phyloP scores from a whole-genome alignment of 2,329 filamentous ascomycete genomes.

The Blastomyces percursus region DNA sequence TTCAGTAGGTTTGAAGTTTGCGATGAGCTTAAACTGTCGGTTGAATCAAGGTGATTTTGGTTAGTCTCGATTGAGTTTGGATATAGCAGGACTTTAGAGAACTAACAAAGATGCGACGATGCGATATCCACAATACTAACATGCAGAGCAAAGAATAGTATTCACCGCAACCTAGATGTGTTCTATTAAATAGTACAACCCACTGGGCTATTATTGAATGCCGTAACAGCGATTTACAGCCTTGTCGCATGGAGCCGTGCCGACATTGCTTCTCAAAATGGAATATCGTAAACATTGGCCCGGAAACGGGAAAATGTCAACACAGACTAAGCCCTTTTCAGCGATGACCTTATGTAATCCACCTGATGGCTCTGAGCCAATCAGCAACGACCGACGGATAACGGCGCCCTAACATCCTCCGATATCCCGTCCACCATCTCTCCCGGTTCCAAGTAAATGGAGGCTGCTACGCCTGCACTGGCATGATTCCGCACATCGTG shows the following conservation, averaged over 20 bases:
- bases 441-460: neutral
- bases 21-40: neutral
- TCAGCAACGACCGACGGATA: neutral
- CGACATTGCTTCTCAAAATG: slow-evolving; percentile 8
- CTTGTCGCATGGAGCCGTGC: neutral
- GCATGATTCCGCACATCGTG: neutral
- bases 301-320: slow-evolving; percentile 10
- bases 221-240: neutral
- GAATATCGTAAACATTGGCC: slow-evolving; percentile 15
- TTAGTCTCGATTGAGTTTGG: neutral
- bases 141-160: neutral
- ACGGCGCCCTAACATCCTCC: neutral
- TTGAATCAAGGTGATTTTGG: neutral
- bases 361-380: neutral
- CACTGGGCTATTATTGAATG: neutral
- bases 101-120: neutral
- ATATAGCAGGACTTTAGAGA: neutral
- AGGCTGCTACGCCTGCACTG: neutral
- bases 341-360: neutral
- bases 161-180: neutral
- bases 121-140: neutral
- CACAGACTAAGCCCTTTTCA: neutral
- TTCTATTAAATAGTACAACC: neutral
- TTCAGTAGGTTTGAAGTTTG: neutral
- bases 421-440: neutral